Evolutionary conservation across 2,329 filamentous ascomycete species (phyloP).

Genomic region (Xylariaceae sp.): DNA sequence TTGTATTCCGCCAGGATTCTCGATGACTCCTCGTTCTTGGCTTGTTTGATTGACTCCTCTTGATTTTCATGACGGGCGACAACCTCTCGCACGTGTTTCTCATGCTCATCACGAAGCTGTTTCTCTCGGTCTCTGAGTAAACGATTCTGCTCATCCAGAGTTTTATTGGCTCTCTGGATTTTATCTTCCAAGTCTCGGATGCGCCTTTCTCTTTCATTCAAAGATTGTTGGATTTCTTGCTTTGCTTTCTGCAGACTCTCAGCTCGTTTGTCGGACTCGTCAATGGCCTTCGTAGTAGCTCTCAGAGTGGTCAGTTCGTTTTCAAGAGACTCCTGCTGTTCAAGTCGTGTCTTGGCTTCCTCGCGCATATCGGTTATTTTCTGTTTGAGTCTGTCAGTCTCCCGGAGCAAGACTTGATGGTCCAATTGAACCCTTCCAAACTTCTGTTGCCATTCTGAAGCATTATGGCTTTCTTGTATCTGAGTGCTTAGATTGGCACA

Average conservation of each 20-base stretch:
- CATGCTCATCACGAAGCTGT: conserved; percentile 16
- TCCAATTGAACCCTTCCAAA: conserved; percentile 6
- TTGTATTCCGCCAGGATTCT: conserved; percentile 26
- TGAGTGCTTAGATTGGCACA: conserved; percentile 9
- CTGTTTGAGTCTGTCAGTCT: conserved; percentile 19
- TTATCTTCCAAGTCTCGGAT: conserved; percentile 14
- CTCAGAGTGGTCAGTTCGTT: conserved; percentile 12
- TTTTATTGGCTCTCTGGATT: conserved; percentile 12
- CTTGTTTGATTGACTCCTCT: conserved; percentile 27
- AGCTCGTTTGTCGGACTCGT: conserved; percentile 8
- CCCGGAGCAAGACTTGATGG: conserved; percentile 12
- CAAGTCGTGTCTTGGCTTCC: conserved; percentile 8
- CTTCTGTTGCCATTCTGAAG: conserved; percentile 22
- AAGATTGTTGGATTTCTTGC: conserved; percentile 7
- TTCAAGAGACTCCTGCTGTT: conserved; percentile 15
- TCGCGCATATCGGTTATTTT: conserved; percentile 13
- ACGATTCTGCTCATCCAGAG: conserved; percentile 14
- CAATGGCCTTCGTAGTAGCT: conserved; percentile 5
- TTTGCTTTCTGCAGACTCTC: conserved; percentile 14
- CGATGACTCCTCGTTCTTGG: conserved; percentile 33
- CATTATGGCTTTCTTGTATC: conserved; percentile 6
- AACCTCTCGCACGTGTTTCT: conserved; percentile 15
- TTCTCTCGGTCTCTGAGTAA: conserved; percentile 16
- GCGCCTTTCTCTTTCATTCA: conserved; percentile 18
- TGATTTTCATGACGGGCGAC: conserved; percentile 14